A percentile compares a stretch with the other conserved stretches of the same genome.
Evolutionary conservation across 2,329 filamentous ascomycete genomes (phyloP).

Genomic region (Clathrospora elynae): DNA sequence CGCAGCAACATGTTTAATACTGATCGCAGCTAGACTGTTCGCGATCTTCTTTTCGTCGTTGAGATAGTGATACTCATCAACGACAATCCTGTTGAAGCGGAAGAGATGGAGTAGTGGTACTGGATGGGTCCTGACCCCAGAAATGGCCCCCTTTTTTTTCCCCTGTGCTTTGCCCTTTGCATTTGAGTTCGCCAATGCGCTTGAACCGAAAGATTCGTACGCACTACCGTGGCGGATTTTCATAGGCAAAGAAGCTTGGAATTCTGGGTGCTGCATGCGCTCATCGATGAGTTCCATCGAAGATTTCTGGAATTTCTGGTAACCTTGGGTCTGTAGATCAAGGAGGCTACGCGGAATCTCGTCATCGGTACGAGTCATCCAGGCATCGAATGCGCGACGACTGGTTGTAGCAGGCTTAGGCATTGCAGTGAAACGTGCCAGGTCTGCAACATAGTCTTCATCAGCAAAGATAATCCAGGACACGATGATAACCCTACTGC

Average conservation of each 20-base stretch:
- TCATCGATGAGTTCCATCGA: constrained; percentile 29
- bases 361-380: constrained; percentile 55
- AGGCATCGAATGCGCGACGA: constrained; percentile 59
- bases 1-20: constrained; percentile 55
- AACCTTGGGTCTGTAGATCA: constrained; percentile 40
- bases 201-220: constrained; percentile 32
- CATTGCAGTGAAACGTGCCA: constrained; percentile 59
- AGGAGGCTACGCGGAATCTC: constrained; percentile 52
- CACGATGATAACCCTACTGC: constrained; percentile 61
- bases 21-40: constrained; percentile 33
- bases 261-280: constrained; percentile 41
- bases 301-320: constrained; percentile 34
- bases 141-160: too few relatives aligned
- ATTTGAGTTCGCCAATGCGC: constrained; percentile 14
- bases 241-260: constrained; percentile 47
- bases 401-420: constrained; percentile 45
- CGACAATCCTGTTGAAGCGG: constrained; percentile 63
- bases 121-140: too few relatives aligned
- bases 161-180: constrained; percentile 8
- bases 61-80: constrained; percentile 69
- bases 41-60: constrained; percentile 45
- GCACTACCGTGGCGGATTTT: constrained; percentile 46
- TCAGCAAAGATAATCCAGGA: constrained; percentile 58
- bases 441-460: constrained; percentile 54
- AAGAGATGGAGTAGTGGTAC: constrained; percentile 62